These are phyloP conservation scores for Saccharomyces paradoxus DNA, from an alignment of 805 yeast genomes.

Conservation along the genomic window DNA sequence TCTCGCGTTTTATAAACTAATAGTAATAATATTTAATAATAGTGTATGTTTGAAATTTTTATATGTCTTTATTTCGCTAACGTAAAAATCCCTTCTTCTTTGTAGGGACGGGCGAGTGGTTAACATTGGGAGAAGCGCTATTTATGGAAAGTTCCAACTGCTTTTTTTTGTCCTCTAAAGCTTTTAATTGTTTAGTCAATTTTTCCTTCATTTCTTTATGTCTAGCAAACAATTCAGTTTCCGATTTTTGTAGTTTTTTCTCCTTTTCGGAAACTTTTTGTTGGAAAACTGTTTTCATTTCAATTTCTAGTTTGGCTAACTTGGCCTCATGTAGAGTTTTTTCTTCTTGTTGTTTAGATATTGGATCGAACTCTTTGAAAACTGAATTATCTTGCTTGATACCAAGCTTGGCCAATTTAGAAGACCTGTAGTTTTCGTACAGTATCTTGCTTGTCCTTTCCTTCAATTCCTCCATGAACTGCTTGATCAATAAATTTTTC, in stretches of 20 bases:
- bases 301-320: conserved; percentile 86
- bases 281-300: conserved; percentile 94
- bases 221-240: conserved; percentile 88
- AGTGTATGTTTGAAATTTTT: neutral
- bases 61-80: conserved; percentile 21
- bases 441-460: conserved; percentile 69
- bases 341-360: conserved; percentile 87
- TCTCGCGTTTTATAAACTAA: neutral
- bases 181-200: conserved; percentile 75
- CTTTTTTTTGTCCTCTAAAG: conserved; percentile 83
- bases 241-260: conserved; percentile 91
- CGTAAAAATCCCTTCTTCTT: conserved; percentile 78
- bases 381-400: conserved; percentile 87
- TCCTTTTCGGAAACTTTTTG: conserved; percentile 95
- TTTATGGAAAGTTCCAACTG: conserved; percentile 50
- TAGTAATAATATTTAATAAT: neutral
- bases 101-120: conserved; percentile 47
- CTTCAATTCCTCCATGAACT: conserved; percentile 86
- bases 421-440: conserved; percentile 85
- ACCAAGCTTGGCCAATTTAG: conserved; percentile 72
- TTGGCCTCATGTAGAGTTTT: conserved; percentile 88
- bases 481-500: conserved; percentile 81
- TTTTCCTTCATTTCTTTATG: conserved; percentile 97
- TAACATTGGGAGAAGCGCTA: conserved; percentile 26
- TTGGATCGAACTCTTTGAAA: conserved; percentile 92